These are phyloP conservation scores for Microbotryum intermedium DNA, from an alignment of 1,284 basidiomycete genomes.

Conservation along the genomic window DNA sequence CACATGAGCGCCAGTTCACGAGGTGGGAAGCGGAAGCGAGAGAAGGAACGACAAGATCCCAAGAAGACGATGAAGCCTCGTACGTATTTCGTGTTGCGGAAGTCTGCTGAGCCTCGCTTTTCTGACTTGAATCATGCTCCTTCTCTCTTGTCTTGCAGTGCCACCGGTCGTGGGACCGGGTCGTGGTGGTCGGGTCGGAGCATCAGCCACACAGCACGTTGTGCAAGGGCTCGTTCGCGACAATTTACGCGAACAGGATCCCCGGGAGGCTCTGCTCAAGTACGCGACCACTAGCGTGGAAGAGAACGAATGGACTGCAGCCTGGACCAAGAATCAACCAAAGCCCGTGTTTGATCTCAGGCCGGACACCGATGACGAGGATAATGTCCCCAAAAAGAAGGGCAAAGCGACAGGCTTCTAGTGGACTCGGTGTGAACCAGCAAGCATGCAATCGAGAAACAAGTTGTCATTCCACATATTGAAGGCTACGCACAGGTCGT, in stretches of 20 bases:
- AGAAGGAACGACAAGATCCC: slow-evolving; percentile 77
- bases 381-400: background rate
- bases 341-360: slow-evolving; percentile 24
- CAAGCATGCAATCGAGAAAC: too few species aligned
- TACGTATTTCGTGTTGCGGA: background rate
- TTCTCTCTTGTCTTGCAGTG: slow-evolving; percentile 41
- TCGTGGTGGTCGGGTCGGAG: slow-evolving; percentile 83
- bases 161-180: slow-evolving; percentile 87
- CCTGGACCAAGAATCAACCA: slow-evolving; percentile 27
- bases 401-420: too few species aligned
- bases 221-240: slow-evolving; percentile 87
- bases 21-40: slow-evolving; percentile 65
- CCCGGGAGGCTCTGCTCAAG: slow-evolving; percentile 88
- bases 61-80: slow-evolving; percentile 75
- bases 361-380: slow-evolving; percentile 15
- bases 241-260: slow-evolving; percentile 81
- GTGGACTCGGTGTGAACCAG: too few species aligned
- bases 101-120: background rate
- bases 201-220: slow-evolving; percentile 87
- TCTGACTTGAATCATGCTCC: background rate
- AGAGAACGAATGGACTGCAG: slow-evolving; percentile 26
- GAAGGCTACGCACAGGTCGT: too few species aligned
- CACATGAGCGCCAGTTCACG: slow-evolving; percentile 36
- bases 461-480: too few species aligned
- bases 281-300: slow-evolving; percentile 56